Evolutionary conservation across 2,329 filamentous ascomycete species (phyloP).

Genomic region (Aureobasidium sp.): DNA sequence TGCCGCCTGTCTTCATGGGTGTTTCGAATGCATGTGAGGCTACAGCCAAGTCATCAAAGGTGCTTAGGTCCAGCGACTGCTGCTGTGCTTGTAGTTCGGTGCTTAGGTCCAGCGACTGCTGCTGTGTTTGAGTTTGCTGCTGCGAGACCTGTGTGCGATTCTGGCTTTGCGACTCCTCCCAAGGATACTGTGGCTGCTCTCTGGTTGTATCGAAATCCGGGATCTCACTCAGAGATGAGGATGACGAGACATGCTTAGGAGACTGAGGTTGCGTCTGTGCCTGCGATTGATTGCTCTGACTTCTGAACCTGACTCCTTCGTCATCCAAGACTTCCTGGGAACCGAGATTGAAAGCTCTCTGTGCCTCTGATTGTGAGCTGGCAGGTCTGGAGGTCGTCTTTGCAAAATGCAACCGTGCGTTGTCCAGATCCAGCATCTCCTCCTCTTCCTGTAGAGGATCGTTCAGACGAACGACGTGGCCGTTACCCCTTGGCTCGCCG

Average conservation of each 20-base stretch:
- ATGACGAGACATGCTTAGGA: background rate
- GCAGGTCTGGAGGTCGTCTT: background rate
- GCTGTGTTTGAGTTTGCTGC: background rate
- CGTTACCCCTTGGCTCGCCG: background rate
- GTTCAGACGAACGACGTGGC: background rate
- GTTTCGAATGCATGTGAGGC: background rate
- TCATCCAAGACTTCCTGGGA: background rate
- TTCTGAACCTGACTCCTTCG: conserved; percentile 5
- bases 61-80: background rate
- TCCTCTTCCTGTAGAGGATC: background rate
- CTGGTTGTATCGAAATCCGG: background rate
- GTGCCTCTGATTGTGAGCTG: background rate
- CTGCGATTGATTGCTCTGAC: background rate
- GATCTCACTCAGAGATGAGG: background rate
- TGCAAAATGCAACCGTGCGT: background rate
- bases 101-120: background rate
- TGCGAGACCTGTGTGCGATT: background rate
- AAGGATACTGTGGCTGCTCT: background rate
- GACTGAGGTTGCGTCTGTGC: background rate
- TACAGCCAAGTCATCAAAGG: background rate
- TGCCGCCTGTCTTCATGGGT: background rate
- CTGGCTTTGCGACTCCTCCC: background rate
- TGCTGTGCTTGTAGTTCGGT: background rate
- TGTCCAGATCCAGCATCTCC: conserved; percentile 6
- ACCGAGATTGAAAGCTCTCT: background rate